Percentiles rank a stretch among this genome's conserved stretches.
phyloP scores from a whole-genome alignment of 2,329 filamentous ascomycete genomes.

The Alternaria sp. region DNA sequence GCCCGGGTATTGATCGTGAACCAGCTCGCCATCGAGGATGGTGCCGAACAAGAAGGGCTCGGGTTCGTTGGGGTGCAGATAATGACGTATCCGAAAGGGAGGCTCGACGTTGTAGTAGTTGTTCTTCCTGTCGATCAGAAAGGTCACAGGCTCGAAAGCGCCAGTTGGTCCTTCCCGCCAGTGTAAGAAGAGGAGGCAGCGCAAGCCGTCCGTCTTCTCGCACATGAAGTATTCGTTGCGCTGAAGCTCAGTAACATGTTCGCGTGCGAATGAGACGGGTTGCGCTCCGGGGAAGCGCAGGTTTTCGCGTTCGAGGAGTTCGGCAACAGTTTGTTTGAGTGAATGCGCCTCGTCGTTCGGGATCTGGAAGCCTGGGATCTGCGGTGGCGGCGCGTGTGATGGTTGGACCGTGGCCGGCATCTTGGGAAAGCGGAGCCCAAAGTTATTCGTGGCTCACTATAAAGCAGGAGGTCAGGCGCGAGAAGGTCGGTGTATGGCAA shows the following conservation, averaged over 20 bases:
- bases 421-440: neutral
- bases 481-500: neutral
- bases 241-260: constrained; percentile 84
- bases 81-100: constrained; percentile 81
- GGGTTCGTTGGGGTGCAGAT: constrained; percentile 64
- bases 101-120: constrained; percentile 88
- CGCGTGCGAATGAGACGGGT: constrained; percentile 87
- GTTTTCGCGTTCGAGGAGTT: constrained; percentile 75
- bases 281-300: constrained; percentile 86
- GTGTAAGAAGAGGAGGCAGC: constrained; percentile 93
- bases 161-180: constrained; percentile 60
- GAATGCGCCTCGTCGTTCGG: constrained; percentile 43
- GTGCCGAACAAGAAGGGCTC: constrained; percentile 78
- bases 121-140: constrained; percentile 97
- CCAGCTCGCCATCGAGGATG: constrained; percentile 90
- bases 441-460: neutral
- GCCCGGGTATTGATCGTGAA: constrained; percentile 76
- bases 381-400: constrained; percentile 41
- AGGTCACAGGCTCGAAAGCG: constrained; percentile 65
- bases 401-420: constrained; percentile 31
- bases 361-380: constrained; percentile 47
- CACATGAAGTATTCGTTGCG: constrained; percentile 93
- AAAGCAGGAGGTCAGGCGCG: neutral
- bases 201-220: constrained; percentile 96
- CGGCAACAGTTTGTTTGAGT: constrained; percentile 77